phyloP scores from a whole-genome alignment of 1,139 yeast species.

The Sugiyamaella paludigena region DNA sequence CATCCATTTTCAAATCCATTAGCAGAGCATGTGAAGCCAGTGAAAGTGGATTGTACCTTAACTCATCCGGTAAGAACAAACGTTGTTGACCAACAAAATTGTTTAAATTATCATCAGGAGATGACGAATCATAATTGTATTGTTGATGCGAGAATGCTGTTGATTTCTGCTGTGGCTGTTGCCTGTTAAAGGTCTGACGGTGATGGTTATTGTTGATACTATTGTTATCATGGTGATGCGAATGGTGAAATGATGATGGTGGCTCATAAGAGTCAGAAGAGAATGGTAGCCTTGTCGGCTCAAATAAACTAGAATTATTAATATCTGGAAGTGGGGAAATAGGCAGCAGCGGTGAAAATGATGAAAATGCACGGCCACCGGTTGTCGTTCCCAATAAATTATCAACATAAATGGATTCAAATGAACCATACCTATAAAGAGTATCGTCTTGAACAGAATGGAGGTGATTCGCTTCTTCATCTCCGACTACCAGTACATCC shows the following conservation, averaged over 20 bases:
- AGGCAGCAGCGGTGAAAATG: slow-evolving; percentile 1
- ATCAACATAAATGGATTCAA: slow-evolving; percentile 11
- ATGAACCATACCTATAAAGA: background rate
- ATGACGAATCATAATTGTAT: slow-evolving; percentile 3
- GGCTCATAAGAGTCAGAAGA: background rate
- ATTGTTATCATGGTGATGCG: background rate
- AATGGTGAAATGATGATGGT: too few relatives aligned
- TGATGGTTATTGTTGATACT: background rate
- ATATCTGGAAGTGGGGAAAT: background rate
- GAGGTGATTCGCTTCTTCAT: too few relatives aligned
- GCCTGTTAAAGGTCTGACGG: background rate
- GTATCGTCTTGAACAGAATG: background rate
- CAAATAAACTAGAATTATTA: background rate
- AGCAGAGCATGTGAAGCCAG: slow-evolving; percentile 5
- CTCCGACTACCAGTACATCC: background rate
- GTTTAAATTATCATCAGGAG: background rate
- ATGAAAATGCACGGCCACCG: too few relatives aligned
- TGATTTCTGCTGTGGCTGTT: background rate
- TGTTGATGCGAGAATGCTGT: background rate
- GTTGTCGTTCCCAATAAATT: slow-evolving; percentile 3
- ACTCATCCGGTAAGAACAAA: slow-evolving; percentile 11
- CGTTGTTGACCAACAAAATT: background rate
- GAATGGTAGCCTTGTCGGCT: slow-evolving; percentile 6
- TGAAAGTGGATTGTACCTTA: background rate
- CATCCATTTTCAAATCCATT: slow-evolving; percentile 4